A percentile compares a stretch with the other conserved stretches of the same genome.
Conservation (phyloP, 2,329 filamentous ascomycete genomes). For the Cryphonectria parasitica region DNA sequence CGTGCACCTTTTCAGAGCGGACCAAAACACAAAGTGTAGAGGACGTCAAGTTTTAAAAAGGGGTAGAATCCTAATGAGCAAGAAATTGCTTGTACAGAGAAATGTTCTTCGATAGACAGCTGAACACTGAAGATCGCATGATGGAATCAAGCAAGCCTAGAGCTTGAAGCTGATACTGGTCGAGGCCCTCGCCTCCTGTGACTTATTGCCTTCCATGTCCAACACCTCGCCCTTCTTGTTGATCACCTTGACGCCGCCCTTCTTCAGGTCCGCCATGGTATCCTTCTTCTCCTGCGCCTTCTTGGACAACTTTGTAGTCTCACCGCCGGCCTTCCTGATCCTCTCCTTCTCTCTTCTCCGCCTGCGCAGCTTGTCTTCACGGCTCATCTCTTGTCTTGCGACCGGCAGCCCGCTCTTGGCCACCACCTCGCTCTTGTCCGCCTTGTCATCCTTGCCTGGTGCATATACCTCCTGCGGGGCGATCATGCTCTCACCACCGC, state of each 20-base stretch:
- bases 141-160: slow-evolving; percentile 39
- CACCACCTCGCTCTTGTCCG: slow-evolving; percentile 71
- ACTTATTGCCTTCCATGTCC: slow-evolving; percentile 81
- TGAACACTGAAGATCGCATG: neutral
- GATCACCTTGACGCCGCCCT: slow-evolving; percentile 89
- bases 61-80: too few relatives aligned
- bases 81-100: too few relatives aligned
- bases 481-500: slow-evolving; percentile 71
- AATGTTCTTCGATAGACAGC: too few relatives aligned
- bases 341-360: slow-evolving; percentile 85
- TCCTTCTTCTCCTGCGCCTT: slow-evolving; percentile 60
- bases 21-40: neutral
- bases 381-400: slow-evolving; percentile 81
- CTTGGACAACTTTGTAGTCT: slow-evolving; percentile 56
- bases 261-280: slow-evolving; percentile 50
- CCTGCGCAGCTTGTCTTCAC: slow-evolving; percentile 80
- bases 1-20: neutral
- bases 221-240: slow-evolving; percentile 85
- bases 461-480: slow-evolving; percentile 95
- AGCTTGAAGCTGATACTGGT: slow-evolving; percentile 66
- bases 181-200: slow-evolving; percentile 55
- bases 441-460: slow-evolving; percentile 65
- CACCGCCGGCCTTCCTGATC: slow-evolving; percentile 67
- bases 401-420: slow-evolving; percentile 78
- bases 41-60: neutral